These are phyloP conservation scores for Cladobotryum mycophilum DNA, from an alignment of 2,329 filamentous ascomycete species.

Conservation along the genomic window DNA sequence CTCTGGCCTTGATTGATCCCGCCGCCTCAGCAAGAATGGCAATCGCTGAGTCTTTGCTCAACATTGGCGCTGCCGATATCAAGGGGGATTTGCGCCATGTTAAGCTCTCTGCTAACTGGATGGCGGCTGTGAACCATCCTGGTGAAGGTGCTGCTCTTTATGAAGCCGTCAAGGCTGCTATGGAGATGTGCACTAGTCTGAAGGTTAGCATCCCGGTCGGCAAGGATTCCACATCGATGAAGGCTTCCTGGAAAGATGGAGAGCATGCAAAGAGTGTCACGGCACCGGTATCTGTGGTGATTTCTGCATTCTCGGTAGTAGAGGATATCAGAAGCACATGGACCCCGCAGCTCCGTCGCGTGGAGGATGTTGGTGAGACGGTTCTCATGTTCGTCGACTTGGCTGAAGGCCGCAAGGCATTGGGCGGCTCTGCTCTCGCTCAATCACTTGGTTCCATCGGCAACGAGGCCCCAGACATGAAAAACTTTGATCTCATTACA, in stretches of 20 bases:
- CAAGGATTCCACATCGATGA: slow-evolving; percentile 99
- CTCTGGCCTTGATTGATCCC: slow-evolving; percentile 80
- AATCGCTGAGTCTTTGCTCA: slow-evolving; percentile 88
- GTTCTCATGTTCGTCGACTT: slow-evolving; percentile 88
- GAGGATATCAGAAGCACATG: slow-evolving; percentile 79
- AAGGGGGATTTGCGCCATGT: slow-evolving; percentile 70
- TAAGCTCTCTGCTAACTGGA: slow-evolving; percentile 95
- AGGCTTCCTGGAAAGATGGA: slow-evolving; percentile 84
- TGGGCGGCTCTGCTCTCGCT: slow-evolving; percentile 86
- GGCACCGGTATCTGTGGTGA: slow-evolving; percentile 82
- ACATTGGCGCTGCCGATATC: slow-evolving; percentile 71
- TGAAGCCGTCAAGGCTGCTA: slow-evolving; percentile 85
- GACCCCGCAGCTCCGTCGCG: slow-evolving; percentile 80
- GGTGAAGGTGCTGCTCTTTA: slow-evolving; percentile 91
- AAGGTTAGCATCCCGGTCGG: slow-evolving; percentile 92
- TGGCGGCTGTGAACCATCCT: slow-evolving; percentile 90
- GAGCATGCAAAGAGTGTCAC: slow-evolving; percentile 75
- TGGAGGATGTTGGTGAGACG: slow-evolving; percentile 84
- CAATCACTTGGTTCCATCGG: slow-evolving; percentile 86
- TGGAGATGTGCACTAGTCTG: slow-evolving; percentile 86
- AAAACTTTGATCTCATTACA: slow-evolving; percentile 70
- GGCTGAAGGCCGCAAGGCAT: slow-evolving; percentile 68
- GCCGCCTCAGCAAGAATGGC: slow-evolving; percentile 93
- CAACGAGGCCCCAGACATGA: slow-evolving; percentile 77
- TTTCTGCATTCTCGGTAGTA: slow-evolving; percentile 84